Evolutionary conservation across 78 protist species (phyloP).

Genomic region (Planoprotostelium fungivorum): DNA sequence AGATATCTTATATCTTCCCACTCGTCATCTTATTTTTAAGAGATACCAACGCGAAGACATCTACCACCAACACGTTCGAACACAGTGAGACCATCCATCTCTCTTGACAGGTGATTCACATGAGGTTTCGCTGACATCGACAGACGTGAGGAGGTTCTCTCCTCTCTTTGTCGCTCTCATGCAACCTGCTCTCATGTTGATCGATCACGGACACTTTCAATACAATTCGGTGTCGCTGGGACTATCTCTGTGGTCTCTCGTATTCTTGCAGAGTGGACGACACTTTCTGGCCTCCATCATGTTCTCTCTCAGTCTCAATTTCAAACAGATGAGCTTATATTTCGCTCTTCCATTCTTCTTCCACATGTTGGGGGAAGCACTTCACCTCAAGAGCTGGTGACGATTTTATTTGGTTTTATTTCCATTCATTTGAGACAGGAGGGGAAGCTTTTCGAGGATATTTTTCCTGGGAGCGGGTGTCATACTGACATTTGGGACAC

Average conservation of each 20-base stretch:
- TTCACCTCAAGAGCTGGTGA: not conserved
- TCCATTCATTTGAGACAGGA: not conserved
- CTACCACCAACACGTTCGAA: not conserved
- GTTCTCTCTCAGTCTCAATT: slow-evolving; percentile 69
- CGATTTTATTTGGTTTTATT: not conserved
- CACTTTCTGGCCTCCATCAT: slow-evolving; percentile 26
- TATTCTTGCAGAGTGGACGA: slow-evolving; percentile 4
- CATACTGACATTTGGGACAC: not conserved
- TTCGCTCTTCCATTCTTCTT: slow-evolving; percentile 81
- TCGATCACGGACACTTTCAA: slow-evolving; percentile 97
- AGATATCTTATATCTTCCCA: slow-evolving; percentile 65
- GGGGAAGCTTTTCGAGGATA: not conserved
- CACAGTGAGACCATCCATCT: too few species aligned
- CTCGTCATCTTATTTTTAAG: slow-evolving; percentile 15
- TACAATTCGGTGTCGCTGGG: slow-evolving; percentile 86
- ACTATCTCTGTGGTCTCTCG: slow-evolving; percentile 56
- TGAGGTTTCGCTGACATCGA: not conserved
- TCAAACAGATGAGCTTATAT: slow-evolving; percentile 89
- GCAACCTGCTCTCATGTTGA: slow-evolving; percentile 77
- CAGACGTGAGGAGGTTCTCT: not conserved
- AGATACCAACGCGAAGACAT: slow-evolving; percentile 14
- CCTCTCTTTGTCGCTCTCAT: slow-evolving; percentile 55
- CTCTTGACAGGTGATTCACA: not conserved
- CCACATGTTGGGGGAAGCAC: slow-evolving; percentile 31
- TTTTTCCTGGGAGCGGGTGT: not conserved